phyloP scores from a whole-genome alignment of 2,329 filamentous ascomycete genomes.

The Aotearoamyces nothofagi region DNA sequence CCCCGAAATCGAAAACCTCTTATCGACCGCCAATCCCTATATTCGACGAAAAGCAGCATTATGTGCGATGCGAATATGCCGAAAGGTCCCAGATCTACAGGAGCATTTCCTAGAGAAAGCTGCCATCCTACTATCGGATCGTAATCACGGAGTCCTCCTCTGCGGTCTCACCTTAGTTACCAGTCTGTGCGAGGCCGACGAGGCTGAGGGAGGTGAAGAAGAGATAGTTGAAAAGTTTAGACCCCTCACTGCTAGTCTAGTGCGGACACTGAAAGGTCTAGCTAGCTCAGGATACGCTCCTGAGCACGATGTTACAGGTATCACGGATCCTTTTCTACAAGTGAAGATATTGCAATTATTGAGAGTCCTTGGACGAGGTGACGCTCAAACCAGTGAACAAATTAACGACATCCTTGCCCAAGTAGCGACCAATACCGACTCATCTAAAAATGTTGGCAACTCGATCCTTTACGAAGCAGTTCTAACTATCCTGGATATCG shows the following conservation, averaged over 20 bases:
- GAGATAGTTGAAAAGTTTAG: constrained; percentile 85
- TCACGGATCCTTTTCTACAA: constrained; percentile 94
- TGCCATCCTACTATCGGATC: constrained; percentile 71
- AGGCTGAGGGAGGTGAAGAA: constrained; percentile 80
- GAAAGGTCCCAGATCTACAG: constrained; percentile 91
- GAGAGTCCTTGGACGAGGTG: constrained; percentile 73
- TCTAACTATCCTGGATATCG: constrained; percentile 91
- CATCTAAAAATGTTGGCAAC: constrained; percentile 96
- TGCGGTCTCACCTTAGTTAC: constrained; percentile 85
- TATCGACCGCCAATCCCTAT: constrained; percentile 94
- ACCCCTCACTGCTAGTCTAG: constrained; percentile 67
- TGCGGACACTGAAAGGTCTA: constrained; percentile 80
- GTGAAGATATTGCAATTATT: constrained; percentile 87
- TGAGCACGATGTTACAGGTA: constrained; percentile 95
- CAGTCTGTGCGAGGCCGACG: constrained; percentile 88
- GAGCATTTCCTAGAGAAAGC: constrained; percentile 97
- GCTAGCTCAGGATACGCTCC: constrained; percentile 94
- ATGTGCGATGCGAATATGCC: constrained; percentile 98
- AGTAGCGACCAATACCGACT: constrained; percentile 95
- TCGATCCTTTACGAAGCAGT: constrained; percentile 97
- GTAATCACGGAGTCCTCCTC: constrained; percentile 89
- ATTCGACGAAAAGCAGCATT: constrained; percentile 92
- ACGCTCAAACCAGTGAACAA: constrained; percentile 79
- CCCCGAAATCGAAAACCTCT: constrained; percentile 80
- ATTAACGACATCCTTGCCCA: constrained; percentile 98